These are phyloP conservation scores for Austroboletus niveus DNA, from an alignment of 1,284 basidiomycete genomes.

Conservation along the genomic window DNA sequence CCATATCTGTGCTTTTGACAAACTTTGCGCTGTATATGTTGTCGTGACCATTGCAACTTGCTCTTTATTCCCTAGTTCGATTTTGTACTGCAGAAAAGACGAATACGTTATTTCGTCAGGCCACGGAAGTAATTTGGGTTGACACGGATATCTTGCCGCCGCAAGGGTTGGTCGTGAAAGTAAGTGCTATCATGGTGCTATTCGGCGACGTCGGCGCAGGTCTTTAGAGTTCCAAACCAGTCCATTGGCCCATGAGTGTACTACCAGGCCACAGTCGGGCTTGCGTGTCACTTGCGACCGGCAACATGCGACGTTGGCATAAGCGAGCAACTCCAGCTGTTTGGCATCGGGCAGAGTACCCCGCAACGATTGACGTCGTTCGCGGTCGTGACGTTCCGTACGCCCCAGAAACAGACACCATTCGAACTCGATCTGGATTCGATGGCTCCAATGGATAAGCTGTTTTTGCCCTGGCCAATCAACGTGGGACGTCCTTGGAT, in stretches of 20 bases:
- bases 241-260: too few relatives aligned
- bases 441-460: not conserved
- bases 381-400: not conserved
- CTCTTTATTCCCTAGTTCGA: constrained; percentile 21
- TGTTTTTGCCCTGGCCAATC: not conserved
- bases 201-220: too few relatives aligned
- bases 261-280: not conserved
- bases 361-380: not conserved
- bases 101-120: constrained; percentile 14
- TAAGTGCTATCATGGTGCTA: too few relatives aligned
- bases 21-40: constrained; percentile 28
- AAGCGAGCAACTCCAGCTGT: not conserved
- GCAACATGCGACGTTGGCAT: not conserved
- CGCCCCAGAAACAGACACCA: not conserved
- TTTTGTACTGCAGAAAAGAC: constrained; percentile 20
- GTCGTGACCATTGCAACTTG: constrained; percentile 23
- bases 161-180: not conserved
- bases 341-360: not conserved
- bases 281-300: not conserved
- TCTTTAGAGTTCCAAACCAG: too few relatives aligned
- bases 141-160: not conserved
- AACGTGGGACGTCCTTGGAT: not conserved
- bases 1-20: constrained; percentile 22
- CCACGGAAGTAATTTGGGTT: not conserved
- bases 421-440: not conserved